Evolutionary conservation across 805 yeast species (phyloP).

Genomic region (Candida tibetensis): DNA sequence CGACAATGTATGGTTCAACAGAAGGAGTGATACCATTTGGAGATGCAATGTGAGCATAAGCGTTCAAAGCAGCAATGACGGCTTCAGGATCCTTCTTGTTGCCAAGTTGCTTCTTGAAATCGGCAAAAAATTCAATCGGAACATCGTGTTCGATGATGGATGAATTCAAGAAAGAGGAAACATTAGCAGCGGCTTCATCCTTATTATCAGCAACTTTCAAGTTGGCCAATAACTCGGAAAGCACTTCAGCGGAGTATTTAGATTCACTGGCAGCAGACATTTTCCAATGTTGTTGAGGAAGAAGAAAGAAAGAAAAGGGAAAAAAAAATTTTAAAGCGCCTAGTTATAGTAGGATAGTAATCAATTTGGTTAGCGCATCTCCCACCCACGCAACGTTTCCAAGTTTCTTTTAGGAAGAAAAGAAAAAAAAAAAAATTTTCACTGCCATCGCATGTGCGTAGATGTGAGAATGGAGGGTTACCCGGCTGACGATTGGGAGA

Average conservation of each 20-base stretch:
- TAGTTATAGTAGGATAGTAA: not conserved
- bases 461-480: slow-evolving; percentile 7
- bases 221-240: slow-evolving; percentile 90
- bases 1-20: slow-evolving; percentile 93
- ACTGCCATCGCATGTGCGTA: slow-evolving; percentile 1
- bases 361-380: not conserved
- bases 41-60: slow-evolving; percentile 81
- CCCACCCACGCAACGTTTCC: not conserved
- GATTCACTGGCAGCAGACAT: slow-evolving; percentile 59
- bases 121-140: slow-evolving; percentile 81
- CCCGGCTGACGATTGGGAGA: slow-evolving; percentile 2
- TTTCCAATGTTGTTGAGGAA: slow-evolving; percentile 27
- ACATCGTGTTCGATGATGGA: slow-evolving; percentile 98
- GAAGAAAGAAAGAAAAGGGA: slow-evolving; percentile 13
- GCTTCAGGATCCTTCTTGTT: slow-evolving; percentile 70
- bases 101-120: slow-evolving; percentile 70
- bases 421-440: slow-evolving; percentile 6
- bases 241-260: slow-evolving; percentile 70
- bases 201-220: slow-evolving; percentile 90
- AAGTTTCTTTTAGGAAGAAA: slow-evolving; percentile 3
- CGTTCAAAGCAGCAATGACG: slow-evolving; percentile 77
- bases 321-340: not conserved
- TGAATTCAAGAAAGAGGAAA: slow-evolving; percentile 92
- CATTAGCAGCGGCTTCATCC: slow-evolving; percentile 81
- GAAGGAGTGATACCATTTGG: slow-evolving; percentile 78